phyloP scores from a whole-genome alignment of 805 yeast genomes.

The Cyberlindnera euphorbiae region DNA sequence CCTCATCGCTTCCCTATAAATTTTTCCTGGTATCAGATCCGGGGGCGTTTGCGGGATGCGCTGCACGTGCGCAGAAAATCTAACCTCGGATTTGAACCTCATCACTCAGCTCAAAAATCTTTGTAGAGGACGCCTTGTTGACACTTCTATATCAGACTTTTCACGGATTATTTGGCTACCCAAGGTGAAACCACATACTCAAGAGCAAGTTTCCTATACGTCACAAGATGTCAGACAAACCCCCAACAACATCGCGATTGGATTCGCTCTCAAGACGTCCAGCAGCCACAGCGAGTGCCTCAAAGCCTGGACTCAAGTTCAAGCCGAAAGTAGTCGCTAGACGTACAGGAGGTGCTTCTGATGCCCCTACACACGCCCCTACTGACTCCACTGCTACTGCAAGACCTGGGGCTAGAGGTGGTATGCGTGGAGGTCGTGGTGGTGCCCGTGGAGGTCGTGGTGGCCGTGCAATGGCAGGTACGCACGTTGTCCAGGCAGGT shows the following conservation, averaged over 20 bases:
- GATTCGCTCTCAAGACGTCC: slow-evolving; percentile 34
- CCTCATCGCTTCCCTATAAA: slow-evolving; percentile 6
- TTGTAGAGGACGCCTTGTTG: too few relatives aligned
- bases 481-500: slow-evolving; percentile 67
- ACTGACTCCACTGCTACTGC: slow-evolving; percentile 2
- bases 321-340: slow-evolving; percentile 86
- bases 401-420: slow-evolving; percentile 4
- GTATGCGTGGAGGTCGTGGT: slow-evolving; percentile 15
- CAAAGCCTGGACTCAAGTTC: slow-evolving; percentile 62
- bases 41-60: too few relatives aligned
- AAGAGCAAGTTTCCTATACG: too few relatives aligned
- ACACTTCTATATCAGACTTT: too few relatives aligned
- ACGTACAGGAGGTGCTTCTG: slow-evolving; percentile 74
- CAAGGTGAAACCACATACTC: too few relatives aligned
- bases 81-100: too few relatives aligned
- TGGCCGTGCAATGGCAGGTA: slow-evolving; percentile 33
- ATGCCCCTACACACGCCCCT: slow-evolving; percentile 44
- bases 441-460: slow-evolving; percentile 21
- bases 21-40: too few relatives aligned
- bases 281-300: slow-evolving; percentile 25
- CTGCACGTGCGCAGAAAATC: too few relatives aligned
- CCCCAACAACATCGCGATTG: slow-evolving; percentile 27
- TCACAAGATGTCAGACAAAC: slow-evolving; percentile 20
- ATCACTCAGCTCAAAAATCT: too few relatives aligned
- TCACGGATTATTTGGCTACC: too few relatives aligned